Conservation (phyloP, 345 rosid species). For the Linum trigynum region DNA sequence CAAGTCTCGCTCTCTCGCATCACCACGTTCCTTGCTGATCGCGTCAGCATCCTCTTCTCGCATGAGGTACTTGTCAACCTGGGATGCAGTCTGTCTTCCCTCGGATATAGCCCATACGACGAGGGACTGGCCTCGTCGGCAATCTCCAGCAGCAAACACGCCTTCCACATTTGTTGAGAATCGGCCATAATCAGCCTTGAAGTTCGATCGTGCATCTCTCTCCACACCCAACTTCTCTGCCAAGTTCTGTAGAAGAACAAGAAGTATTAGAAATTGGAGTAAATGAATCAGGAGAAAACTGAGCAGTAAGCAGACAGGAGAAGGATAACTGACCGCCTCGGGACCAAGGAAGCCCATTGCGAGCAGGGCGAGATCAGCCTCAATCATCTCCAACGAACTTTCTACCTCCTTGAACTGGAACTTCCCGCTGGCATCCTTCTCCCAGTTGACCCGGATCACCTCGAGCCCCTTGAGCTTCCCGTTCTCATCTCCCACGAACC, state of each 20-base stretch:
- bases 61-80: constrained; percentile 62
- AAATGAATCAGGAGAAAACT: neutral
- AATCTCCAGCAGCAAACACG: constrained; percentile 94
- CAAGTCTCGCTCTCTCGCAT: constrained; percentile 13
- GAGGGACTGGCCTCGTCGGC: constrained; percentile 90
- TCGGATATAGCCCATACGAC: constrained; percentile 99
- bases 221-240: constrained; percentile 90
- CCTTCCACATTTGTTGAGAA: constrained; percentile 77
- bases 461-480: constrained; percentile 84
- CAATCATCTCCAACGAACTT: constrained; percentile 74
- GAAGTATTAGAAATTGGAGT: neutral
- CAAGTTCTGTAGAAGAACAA: constrained; percentile 29
- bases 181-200: constrained; percentile 90
- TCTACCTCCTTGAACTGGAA: constrained; percentile 81
- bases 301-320: neutral
- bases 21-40: constrained; percentile 17
- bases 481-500: constrained; percentile 75
- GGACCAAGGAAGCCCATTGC: constrained; percentile 99
- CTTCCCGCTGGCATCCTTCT: constrained; percentile 78
- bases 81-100: constrained; percentile 91
- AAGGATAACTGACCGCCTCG: constrained; percentile 52
- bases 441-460: constrained; percentile 64
- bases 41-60: constrained; percentile 19
- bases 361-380: constrained; percentile 76
- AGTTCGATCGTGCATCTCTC: constrained; percentile 72